phyloP scores from a whole-genome alignment of 2,329 filamentous ascomycete genomes.

The Chrysoporthe cubensis region DNA sequence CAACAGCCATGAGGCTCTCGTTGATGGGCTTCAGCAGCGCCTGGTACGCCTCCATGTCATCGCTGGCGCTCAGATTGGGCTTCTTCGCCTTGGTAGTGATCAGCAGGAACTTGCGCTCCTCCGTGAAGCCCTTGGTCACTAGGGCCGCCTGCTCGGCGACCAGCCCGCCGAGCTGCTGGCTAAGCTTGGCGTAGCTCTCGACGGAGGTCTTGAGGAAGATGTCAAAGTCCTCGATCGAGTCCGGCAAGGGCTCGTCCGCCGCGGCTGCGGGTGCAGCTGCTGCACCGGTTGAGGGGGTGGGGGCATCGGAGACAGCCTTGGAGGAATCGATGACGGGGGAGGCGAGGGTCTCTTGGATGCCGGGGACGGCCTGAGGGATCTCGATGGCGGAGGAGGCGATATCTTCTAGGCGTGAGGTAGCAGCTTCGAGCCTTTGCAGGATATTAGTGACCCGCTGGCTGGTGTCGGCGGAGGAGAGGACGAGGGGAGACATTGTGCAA shows the following conservation, averaged over 20 bases:
- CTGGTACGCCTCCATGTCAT: constrained; percentile 68
- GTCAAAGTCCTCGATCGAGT: constrained; percentile 88
- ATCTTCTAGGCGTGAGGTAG: constrained; percentile 93
- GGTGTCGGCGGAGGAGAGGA: constrained; percentile 30
- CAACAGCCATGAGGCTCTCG: constrained; percentile 76
- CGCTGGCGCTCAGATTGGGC: constrained; percentile 65
- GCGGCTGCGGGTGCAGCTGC: constrained; percentile 48
- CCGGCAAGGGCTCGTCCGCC: constrained; percentile 64
- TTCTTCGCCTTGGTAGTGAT: constrained; percentile 92
- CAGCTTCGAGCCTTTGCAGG: constrained; percentile 83
- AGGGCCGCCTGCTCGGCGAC: constrained; percentile 74
- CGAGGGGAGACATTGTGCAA: constrained; percentile 27
- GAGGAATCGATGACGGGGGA: constrained; percentile 39
- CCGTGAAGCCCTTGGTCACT: constrained; percentile 71
- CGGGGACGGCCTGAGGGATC: constrained; percentile 55
- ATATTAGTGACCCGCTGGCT: constrained; percentile 51
- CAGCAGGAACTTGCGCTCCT: constrained; percentile 85
- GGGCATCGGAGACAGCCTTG: constrained; percentile 35
- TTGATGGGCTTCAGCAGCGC: constrained; percentile 87
- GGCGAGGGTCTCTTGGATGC: constrained; percentile 46
- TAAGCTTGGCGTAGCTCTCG: constrained; percentile 76
- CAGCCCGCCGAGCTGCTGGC: constrained; percentile 75
- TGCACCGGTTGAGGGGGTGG: constrained; percentile 42
- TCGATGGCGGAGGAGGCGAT: constrained; percentile 80
- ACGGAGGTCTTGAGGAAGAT: constrained; percentile 74